Base-by-base conservation (phyloP, 768 basidiomycete species). In the Lenzites betulinus region DNA sequence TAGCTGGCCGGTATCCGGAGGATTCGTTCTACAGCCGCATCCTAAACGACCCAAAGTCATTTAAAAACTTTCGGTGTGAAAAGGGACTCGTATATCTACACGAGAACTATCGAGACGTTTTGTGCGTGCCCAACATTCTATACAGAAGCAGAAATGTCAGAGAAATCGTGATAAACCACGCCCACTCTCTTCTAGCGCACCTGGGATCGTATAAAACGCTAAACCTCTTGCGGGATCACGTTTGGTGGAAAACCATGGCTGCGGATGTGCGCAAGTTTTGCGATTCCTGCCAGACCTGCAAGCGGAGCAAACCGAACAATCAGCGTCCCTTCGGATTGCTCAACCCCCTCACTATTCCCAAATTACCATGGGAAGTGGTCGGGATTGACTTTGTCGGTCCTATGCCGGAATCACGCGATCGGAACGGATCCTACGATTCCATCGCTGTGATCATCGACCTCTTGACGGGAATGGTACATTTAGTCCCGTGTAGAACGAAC, bases 101-200 rank as follows among this genome's bases (percentile, higher is more conserved):
- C 5, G 58, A 59, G 3, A 4, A 30, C 13, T 51, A 36, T 1
- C 9, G 26, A 2, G 18, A 47, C 4, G 36, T n/a, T 2, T 26
- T 62, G 4, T 62, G 61, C 46, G 66, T 79, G 0, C 77, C 73
- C 2, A 63, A 71, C 1, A n/a, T 70, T 0, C 39, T 61, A 7
- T 46, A 68, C 1, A 52, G 64, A 0, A 64, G 66, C 1, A 20
- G 67, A 12, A 64, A 54, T 0, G 52, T 66, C 1, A 33, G 70
- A 0, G 77, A 78, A 54, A 60, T 73, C 0, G 22, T 79, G 0
- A 74, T 80, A 0, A 44, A 43, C 0, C 74, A 78, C n/a, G 76
- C 75, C 0, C 79, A 80, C 39, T 77, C 74, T 0, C 11, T 79
- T 0, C 49, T 79, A 0, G 78, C 77, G 0, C 78, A 80, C 46